Conservation (phyloP, 805 yeast species). For the Metschnikowia dekortorum region DNA sequence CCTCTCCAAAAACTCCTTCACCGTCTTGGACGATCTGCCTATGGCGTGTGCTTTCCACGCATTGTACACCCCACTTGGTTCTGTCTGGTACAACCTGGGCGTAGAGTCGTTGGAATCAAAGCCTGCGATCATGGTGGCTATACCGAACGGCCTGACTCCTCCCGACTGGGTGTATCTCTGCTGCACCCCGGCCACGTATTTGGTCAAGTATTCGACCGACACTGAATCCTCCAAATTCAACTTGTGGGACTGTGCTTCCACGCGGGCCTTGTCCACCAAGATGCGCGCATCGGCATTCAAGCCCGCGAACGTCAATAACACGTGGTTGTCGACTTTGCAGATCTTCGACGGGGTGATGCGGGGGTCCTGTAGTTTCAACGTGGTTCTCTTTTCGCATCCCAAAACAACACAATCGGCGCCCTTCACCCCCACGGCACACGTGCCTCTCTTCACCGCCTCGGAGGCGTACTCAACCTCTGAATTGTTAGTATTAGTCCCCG, state of each 20-base stretch:
- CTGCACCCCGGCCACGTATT: conserved; percentile 96
- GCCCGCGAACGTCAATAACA: conserved; percentile 92
- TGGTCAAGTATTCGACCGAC: conserved; percentile 83
- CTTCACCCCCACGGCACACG: conserved; percentile 96
- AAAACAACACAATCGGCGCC: conserved; percentile 85
- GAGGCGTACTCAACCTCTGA: conserved; percentile 91
- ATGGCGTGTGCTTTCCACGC: conserved; percentile 98
- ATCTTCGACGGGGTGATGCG: conserved; percentile 94
- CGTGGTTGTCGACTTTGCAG: conserved; percentile 85
- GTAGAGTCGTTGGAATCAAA: conserved; percentile 79
- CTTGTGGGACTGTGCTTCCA: conserved; percentile 93
- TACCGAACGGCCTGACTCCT: conserved; percentile 97
- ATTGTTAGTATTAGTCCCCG: conserved; percentile 26
- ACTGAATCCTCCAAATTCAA: conserved; percentile 94
- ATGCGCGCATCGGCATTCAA: conserved; percentile 97
- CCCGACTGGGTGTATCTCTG: conserved; percentile 97
- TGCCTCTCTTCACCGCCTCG: conserved; percentile 97
- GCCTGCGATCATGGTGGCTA: conserved; percentile 92
- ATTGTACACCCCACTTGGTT: conserved; percentile 94
- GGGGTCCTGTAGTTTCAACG: conserved; percentile 92
- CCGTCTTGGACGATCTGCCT: conserved; percentile 92
- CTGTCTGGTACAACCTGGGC: conserved; percentile 89
- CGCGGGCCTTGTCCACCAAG: conserved; percentile 89
- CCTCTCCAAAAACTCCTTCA: conserved; percentile 91
- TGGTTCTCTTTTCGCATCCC: conserved; percentile 95